Conservation (phyloP, 2,329 filamentous ascomycete genomes). For the Elsinoe arachidis region DNA sequence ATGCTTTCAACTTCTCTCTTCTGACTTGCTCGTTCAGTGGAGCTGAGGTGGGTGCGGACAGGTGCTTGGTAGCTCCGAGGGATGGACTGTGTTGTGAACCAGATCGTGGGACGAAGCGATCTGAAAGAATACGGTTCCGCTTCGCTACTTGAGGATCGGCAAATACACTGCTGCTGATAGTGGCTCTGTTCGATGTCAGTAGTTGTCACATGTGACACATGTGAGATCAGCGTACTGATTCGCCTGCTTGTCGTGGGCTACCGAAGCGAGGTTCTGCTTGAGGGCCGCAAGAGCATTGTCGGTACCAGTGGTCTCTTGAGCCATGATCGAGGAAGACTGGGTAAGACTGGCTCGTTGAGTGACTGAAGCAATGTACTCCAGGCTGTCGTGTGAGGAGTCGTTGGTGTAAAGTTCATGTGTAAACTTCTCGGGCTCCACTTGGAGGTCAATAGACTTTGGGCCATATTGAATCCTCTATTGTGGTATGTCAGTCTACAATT, state of each 20-base stretch:
- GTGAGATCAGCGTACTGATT: conserved; percentile 39
- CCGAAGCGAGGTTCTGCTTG: conserved; percentile 50
- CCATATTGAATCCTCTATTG: conserved; percentile 48
- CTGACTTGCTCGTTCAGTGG: conserved; percentile 26
- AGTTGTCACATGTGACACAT: conserved; percentile 30
- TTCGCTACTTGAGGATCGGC: conserved; percentile 25
- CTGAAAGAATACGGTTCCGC: conserved; percentile 18
- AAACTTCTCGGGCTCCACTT: conserved; percentile 44
- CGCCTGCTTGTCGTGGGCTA: conserved; percentile 52
- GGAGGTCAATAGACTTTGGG: conserved; percentile 47
- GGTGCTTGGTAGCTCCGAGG: conserved; percentile 29
- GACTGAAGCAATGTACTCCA: conserved; percentile 49
- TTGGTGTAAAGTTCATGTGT: conserved; percentile 50
- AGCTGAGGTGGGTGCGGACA: conserved; percentile 32
- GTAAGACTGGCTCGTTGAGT: conserved; percentile 43
- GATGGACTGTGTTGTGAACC: conserved; percentile 33
- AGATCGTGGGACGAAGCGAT: conserved; percentile 19
- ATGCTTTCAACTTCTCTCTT: conserved; percentile 30
- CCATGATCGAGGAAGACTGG: conserved; percentile 39
- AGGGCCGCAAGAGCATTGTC: conserved; percentile 53
- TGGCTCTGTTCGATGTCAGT: conserved; percentile 28
- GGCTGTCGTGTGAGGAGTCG: conserved; percentile 31
- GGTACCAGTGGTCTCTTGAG: conserved; percentile 46
- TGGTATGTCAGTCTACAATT: conserved; percentile 7
- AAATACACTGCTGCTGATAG: conserved; percentile 27